These are phyloP conservation scores for Craterostigma plantagineum DNA, from an alignment of 257 asterid genomes.

Conservation along the genomic window DNA sequence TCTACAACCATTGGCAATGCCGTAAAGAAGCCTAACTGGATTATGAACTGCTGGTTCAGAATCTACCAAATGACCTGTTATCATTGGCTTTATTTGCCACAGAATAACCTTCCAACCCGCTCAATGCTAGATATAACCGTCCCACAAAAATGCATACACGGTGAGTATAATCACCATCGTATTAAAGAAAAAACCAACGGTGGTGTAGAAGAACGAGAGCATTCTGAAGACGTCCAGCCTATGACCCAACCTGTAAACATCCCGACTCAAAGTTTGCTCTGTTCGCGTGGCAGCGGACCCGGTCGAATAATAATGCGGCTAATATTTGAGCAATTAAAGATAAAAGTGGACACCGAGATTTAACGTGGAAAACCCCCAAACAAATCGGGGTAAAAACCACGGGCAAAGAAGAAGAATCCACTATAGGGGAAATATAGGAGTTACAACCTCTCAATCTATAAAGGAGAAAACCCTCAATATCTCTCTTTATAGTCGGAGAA, in stretches of 20 bases:
- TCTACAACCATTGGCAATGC: slow-evolving; percentile 96
- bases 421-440: no score
- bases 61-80: slow-evolving; percentile 79
- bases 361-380: no score
- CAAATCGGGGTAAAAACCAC: no score
- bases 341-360: no score
- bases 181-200: slow-evolving; percentile 91
- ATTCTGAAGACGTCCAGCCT: slow-evolving; percentile 92
- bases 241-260: slow-evolving; percentile 93
- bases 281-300: no score
- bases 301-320: no score
- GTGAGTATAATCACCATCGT: slow-evolving; percentile 92
- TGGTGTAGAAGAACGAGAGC: slow-evolving; percentile 94
- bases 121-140: slow-evolving; percentile 85
- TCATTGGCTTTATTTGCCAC: slow-evolving; percentile 21
- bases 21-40: slow-evolving; percentile 86
- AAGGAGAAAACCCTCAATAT: no score
- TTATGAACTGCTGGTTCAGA: slow-evolving; percentile 93
- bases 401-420: no score
- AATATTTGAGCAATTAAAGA: no score
- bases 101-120: slow-evolving; percentile 73
- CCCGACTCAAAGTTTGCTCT: slow-evolving; percentile 90
- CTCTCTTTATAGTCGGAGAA: no score
- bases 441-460: no score
- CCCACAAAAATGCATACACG: slow-evolving; percentile 93